Base-by-base conservation (phyloP, 106 monocot genomes). In the Dendrobium chrysotoxum region DNA sequence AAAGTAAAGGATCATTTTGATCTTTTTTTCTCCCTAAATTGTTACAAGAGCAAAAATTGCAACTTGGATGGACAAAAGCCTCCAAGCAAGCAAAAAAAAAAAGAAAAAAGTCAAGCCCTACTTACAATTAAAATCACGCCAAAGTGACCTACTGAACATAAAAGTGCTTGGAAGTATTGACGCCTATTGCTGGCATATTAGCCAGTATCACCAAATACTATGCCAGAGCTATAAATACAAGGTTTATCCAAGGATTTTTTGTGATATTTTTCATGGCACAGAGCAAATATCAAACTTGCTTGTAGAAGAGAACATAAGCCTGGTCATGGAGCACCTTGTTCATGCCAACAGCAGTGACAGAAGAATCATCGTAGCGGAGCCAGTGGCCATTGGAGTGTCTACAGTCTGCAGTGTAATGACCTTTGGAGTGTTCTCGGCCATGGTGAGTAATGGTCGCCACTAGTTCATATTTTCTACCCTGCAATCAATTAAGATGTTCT, bases 401-500 rank as follows among this genome's bases (percentile, higher is more conserved):
- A 40, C 67, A 20, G 26, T 83, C 78, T 23, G 83, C 55, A 2
- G 83, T 78, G 73, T 79, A 83, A 23, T 83, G 83, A 61, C 83
- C 83, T 28, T 72, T 79, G 11, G 78, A 72, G 18, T 78, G 78
- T 21, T 83, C 77, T 20, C 78, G 71, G 38, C 83, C 83, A 50
- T 83, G 83, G 50, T 83, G 83, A 13, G 78, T 83, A 7, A 83
- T 58, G 35, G 83, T 83, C 26, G 83, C 78, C 55, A 83, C 78
- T 0, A 83, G 78, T 78, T 83, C 83, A 58, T 79, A 83, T 83
- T 79, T 83, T 42, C 83, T 83, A 26, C 83, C 83, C 83, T 83
- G 73, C 40, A 72, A 78, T 23, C 4, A 74, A 74, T 30, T 30
- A 35, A 31, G 50, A 50, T 13, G 50, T 50, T 50, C 10, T 10